Conservation (phyloP, 2,329 filamentous ascomycete genomes). For the Fusarium liriodendri region DNA sequence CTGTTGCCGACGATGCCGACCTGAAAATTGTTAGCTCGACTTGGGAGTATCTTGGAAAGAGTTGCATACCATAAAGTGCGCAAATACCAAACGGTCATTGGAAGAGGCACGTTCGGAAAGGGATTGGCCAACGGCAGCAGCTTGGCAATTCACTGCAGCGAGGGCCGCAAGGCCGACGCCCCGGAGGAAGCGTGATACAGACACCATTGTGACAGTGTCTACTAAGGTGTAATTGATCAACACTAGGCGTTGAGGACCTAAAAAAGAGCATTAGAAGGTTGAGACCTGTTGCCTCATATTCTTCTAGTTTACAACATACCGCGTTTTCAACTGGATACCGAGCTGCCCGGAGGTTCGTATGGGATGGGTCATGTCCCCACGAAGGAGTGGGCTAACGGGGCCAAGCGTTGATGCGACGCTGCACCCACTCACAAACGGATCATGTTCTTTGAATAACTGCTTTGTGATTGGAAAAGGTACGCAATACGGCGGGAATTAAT, state of each 20-base stretch:
- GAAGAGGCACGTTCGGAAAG: slow-evolving; percentile 21
- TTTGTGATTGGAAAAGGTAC: background rate
- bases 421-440: background rate
- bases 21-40: slow-evolving; percentile 36
- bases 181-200: slow-evolving; percentile 7
- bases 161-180: slow-evolving; percentile 19
- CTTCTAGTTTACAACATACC: background rate
- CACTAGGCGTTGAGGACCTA: background rate
- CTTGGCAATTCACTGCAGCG: background rate
- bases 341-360: background rate
- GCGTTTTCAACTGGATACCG: background rate
- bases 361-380: background rate
- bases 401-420: background rate
- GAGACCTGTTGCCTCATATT: background rate
- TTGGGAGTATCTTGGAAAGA: rapidly evolving
- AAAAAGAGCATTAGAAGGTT: background rate
- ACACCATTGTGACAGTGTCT: slow-evolving; percentile 12
- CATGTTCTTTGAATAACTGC: background rate
- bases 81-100: slow-evolving; percentile 29
- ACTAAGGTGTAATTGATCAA: background rate
- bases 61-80: slow-evolving; percentile 28
- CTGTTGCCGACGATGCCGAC: slow-evolving; percentile 59
- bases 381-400: background rate
- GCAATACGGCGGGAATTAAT: background rate
- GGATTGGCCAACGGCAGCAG: slow-evolving; percentile 10